Evolutionary conservation across 1,139 yeast species (phyloP), one percentile per base, ranked within the genome.

Genomic region (Kluyveromyces sp.): DNA sequence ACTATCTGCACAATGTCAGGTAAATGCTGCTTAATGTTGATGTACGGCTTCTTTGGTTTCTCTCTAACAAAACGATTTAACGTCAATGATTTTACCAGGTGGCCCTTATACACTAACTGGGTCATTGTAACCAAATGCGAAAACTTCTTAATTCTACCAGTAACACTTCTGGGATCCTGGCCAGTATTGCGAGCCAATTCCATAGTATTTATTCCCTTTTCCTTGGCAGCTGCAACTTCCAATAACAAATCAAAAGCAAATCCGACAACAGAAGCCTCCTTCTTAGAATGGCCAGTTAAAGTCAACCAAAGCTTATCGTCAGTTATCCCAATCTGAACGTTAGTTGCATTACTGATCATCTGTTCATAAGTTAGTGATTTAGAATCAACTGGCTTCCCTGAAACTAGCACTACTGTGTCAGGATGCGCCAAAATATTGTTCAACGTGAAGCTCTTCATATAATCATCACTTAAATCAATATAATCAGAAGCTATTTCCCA

Each of bases 81-180:
- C n/a, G 72, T 67, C 45, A 78, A 67, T 41, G 74, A 64, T 42
- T 73, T 74, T 7, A 81, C 75, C 42, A 75, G 77, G 52, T 76
- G 78, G 6, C 75, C 72, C 31, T 70, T 63, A 35, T 63, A 66
- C 31, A 75, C 66, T 48, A 75, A 54, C 39, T 63, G 67, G 52
- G 61, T 66, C 52, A 73, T 77, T 27, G 65, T 65, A 4, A 81
- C 74, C 27, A 79, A 63, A 25, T 77, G 64, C 3, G 55, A 78
- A 31, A 83, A 63, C 43, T 73, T 72, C 54, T 76, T 78, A 46
- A 82, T 68, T 53, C 92, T 70, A 1, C 79, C 71, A 0, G 89
- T 80, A 37, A 82, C 67, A 46, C 89, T 81, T 50, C 90, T 70
- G n/a, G 82, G 77, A 57, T 83, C 92, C 62, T 83, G 92, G 4